Conservation (phyloP, 345 rosid genomes). For the Barbarea vulgaris region DNA sequence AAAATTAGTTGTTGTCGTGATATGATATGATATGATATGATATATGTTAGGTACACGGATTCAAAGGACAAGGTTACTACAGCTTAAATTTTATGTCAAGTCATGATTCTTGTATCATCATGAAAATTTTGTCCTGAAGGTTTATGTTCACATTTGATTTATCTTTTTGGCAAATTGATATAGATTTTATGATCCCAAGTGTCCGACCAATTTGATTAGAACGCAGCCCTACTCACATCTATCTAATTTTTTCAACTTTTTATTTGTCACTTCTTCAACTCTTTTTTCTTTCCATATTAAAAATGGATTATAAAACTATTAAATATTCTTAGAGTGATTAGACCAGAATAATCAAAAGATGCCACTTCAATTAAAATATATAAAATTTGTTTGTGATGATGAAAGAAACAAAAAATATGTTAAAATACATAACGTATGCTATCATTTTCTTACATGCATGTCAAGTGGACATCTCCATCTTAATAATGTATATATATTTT, state of each 20-base stretch:
- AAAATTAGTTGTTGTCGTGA: background rate
- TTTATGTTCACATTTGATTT: constrained; percentile 34
- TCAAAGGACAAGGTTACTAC: constrained; percentile 25
- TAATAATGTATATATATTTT: background rate
- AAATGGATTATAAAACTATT: constrained; percentile 12
- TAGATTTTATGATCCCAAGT: constrained; percentile 20
- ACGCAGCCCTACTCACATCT: constrained; percentile 37
- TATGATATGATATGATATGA: background rate
- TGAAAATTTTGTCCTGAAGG: constrained; percentile 15
- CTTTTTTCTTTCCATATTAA: constrained; percentile 1
- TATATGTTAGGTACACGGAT: constrained; percentile 5
- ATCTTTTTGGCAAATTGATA: background rate
- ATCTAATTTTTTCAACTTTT: constrained; percentile 26
- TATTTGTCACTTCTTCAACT: constrained; percentile 10
- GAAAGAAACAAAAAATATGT: background rate
- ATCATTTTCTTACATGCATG: constrained; percentile 26
- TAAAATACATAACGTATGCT: background rate
- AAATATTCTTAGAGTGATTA: constrained; percentile 15
- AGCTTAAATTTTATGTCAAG: constrained; percentile 12
- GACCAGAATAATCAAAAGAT: constrained; percentile 32
- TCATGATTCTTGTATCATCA: constrained; percentile 23
- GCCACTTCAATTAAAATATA: constrained; percentile 6
- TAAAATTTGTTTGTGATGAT: background rate
- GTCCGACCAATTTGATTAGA: constrained; percentile 28
- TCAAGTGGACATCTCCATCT: constrained; percentile 11